Evolutionary conservation across 169 alveolate species (phyloP).

Genomic region (Perkinsus olseni): DNA sequence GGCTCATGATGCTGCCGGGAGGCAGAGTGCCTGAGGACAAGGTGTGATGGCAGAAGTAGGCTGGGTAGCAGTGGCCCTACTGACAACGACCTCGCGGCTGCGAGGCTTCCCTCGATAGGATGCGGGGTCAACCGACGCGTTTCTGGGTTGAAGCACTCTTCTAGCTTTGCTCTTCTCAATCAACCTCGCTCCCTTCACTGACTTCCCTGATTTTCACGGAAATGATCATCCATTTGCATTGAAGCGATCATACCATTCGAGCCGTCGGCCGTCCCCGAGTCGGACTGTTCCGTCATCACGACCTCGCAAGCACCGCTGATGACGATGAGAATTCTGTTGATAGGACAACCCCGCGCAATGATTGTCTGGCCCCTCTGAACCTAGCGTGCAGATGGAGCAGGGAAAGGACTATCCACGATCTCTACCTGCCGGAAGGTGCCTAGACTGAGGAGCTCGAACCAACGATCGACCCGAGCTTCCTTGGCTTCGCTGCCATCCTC

Average conservation of each 20-base stretch:
- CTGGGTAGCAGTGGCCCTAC: background rate
- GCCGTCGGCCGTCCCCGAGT: too few relatives aligned
- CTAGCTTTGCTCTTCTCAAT: background rate
- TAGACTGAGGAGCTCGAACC: background rate
- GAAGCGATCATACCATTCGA: background rate
- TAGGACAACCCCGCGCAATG: background rate
- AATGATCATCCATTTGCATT: too few relatives aligned
- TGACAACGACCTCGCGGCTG: background rate
- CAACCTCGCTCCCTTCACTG: background rate
- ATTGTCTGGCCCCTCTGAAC: background rate
- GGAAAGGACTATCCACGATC: background rate
- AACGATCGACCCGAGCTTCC: background rate
- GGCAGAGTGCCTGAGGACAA: background rate
- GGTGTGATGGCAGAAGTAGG: background rate
- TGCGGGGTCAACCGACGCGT: background rate
- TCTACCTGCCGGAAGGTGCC: background rate
- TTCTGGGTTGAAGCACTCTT: background rate
- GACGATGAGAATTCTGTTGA: background rate
- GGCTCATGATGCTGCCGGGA: background rate
- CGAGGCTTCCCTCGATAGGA: background rate
- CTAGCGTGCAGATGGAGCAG: background rate
- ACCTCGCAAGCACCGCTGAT: background rate
- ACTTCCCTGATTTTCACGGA: background rate
- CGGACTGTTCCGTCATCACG: background rate
- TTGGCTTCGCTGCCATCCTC: background rate